These are phyloP conservation scores for Fusarium pilosicola DNA, from an alignment of 2,329 filamentous ascomycete species.

Conservation along the genomic window DNA sequence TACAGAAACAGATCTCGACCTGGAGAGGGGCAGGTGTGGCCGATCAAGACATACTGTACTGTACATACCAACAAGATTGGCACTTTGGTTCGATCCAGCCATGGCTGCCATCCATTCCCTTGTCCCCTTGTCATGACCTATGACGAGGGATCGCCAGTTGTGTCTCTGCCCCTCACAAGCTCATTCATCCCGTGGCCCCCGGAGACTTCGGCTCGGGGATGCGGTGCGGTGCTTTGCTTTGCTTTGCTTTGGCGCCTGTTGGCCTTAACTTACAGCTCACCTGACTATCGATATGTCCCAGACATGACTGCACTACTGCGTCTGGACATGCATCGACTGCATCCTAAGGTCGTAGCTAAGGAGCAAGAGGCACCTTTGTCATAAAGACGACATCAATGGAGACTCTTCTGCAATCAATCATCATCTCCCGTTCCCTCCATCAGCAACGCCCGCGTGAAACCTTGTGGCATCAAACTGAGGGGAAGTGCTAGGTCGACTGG, in stretches of 20 bases:
- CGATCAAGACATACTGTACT: conserved; percentile 8
- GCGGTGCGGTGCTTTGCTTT: conserved; percentile 32
- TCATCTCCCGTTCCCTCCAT: conserved; percentile 3
- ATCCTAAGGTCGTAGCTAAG: not conserved
- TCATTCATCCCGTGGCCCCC: conserved; percentile 24
- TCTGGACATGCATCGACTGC: not conserved
- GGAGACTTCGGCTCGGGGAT: conserved; percentile 41
- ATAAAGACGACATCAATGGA: conserved; percentile 2
- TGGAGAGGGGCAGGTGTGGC: conserved; percentile 20
- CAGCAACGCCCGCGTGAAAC: conserved; percentile 37
- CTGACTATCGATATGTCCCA: conserved; percentile 34
- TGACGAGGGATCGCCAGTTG: conserved; percentile 43
- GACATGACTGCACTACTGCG: not conserved
- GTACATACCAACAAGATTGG: conserved; percentile 22
- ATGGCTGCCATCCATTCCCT: not conserved
- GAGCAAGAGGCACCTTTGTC: conserved; percentile 3
- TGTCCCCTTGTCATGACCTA: conserved; percentile 10
- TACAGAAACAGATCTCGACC: not conserved
- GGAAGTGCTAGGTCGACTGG: conserved; percentile 35
- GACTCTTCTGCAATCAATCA: conserved; percentile 14
- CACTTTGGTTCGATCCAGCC: conserved; percentile 13
- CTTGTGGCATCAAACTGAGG: conserved; percentile 42
- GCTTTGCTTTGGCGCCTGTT: conserved; percentile 35
- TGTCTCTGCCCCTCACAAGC: conserved; percentile 19
- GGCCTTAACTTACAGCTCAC: conserved; percentile 34